These are phyloP conservation scores for Phaeotremella skinneri DNA, from an alignment of 768 basidiomycete species.

Conservation along the genomic window DNA sequence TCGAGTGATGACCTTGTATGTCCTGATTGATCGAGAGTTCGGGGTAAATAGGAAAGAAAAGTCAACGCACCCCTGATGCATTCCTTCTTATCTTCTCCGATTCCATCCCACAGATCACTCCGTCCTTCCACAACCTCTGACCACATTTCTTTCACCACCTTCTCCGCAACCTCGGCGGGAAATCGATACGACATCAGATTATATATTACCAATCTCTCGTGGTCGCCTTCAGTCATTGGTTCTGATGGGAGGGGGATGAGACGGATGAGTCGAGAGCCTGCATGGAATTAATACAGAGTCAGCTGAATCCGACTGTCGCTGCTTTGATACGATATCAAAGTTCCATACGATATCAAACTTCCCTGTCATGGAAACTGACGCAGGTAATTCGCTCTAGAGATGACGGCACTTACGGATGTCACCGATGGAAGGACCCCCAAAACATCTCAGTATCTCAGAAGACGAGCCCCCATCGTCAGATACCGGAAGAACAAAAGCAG, in stretches of 20 bases:
- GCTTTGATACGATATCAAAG: too few relatives aligned
- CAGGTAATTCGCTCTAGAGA: slow-evolving; percentile 5
- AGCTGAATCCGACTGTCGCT: slow-evolving; percentile 8
- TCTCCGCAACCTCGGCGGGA: slow-evolving; percentile 65
- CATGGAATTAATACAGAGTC: slow-evolving; percentile 41
- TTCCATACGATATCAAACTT: too few relatives aligned
- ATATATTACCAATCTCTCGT: slow-evolving; percentile 60
- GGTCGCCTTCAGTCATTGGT: slow-evolving; percentile 56
- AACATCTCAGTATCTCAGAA: slow-evolving; percentile 86
- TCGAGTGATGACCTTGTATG: not conserved
- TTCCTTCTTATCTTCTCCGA: slow-evolving; percentile 86
- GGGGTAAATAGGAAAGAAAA: not conserved
- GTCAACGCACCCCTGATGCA: slow-evolving; percentile 70
- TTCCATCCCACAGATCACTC: slow-evolving; percentile 75
- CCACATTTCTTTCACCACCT: slow-evolving; percentile 84
- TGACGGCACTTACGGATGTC: slow-evolving; percentile 43
- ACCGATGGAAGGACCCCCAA: slow-evolving; percentile 55
- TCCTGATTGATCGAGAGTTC: not conserved
- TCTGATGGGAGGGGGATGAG: slow-evolving; percentile 66
- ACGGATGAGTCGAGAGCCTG: slow-evolving; percentile 75
- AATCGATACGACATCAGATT: slow-evolving; percentile 76
- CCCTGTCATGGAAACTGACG: not conserved
- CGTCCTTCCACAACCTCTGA: slow-evolving; percentile 84
- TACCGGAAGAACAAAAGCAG: slow-evolving; percentile 83
- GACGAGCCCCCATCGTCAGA: slow-evolving; percentile 96